phyloP scores from a whole-genome alignment of 441 rosid species.

The Syzygium syzygioides region DNA sequence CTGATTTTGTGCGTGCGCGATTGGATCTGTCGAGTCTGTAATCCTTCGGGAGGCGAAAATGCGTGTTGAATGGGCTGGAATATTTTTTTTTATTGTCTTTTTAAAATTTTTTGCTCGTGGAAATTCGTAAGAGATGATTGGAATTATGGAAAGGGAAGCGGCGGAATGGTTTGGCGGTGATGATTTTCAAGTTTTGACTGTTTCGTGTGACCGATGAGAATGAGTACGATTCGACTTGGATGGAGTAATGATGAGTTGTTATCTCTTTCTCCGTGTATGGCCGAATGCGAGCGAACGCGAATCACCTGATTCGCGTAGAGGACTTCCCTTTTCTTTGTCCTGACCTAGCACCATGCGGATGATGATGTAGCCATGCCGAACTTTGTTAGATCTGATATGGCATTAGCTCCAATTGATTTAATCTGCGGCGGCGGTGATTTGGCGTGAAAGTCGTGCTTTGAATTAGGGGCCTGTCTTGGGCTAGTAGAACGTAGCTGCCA shows the following conservation, averaged over 20 bases:
- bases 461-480: background rate
- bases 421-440: background rate
- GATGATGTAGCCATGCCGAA: background rate
- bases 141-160: background rate
- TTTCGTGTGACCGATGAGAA: background rate
- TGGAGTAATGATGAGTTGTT: background rate
- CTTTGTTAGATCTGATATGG: background rate
- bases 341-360: too few relatives aligned
- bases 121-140: background rate
- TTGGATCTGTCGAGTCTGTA: background rate
- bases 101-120: background rate
- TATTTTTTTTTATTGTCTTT: background rate
- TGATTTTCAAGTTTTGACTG: background rate
- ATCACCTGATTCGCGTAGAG: too few relatives aligned
- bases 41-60: background rate
- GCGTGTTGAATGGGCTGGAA: background rate
- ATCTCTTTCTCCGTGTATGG: too few relatives aligned
- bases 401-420: background rate
- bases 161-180: background rate
- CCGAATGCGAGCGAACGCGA: too few relatives aligned
- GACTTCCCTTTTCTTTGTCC: too few relatives aligned
- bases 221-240: background rate
- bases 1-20: background rate
- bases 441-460: background rate
- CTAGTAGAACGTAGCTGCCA: background rate